Conservation (phyloP, 2,329 filamentous ascomycete species). For the Xylaria sp. region DNA sequence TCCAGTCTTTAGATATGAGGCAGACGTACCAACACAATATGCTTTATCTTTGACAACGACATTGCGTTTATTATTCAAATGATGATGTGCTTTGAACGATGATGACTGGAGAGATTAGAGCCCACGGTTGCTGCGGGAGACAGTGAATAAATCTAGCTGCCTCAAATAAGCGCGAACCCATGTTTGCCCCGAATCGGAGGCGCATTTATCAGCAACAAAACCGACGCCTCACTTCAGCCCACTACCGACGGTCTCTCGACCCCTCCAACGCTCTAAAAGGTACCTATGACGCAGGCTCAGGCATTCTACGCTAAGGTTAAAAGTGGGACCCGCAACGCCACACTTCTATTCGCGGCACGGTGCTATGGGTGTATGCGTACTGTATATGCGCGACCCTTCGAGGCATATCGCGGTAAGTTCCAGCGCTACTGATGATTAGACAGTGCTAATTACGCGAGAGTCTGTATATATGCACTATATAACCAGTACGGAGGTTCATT, state of each 20-base stretch:
- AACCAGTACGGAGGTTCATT: no score
- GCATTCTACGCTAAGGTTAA: not conserved
- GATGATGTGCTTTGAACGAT: no score
- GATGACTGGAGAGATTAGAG: not conserved
- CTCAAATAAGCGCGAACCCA: not conserved
- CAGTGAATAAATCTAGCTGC: not conserved
- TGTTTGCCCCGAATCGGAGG: slow-evolving; percentile 20
- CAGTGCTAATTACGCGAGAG: no score
- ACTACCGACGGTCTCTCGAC: slow-evolving; percentile 3
- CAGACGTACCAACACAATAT: slow-evolving; percentile 72
- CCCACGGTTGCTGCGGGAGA: not conserved
- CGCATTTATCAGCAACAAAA: slow-evolving; percentile 33
- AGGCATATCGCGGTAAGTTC: no score
- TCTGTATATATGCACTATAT: no score
- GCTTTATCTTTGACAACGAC: slow-evolving; percentile 73
- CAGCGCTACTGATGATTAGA: no score
- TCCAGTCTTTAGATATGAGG: slow-evolving; percentile 4
- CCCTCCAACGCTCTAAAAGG: slow-evolving; percentile 17
- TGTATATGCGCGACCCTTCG: no score
- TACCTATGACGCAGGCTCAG: slow-evolving; percentile 27
- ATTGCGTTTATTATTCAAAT: no score
- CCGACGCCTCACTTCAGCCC: slow-evolving; percentile 2
- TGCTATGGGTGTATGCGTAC: no score
- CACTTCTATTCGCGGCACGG: no score
- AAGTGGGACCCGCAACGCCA: not conserved